Evolutionary conservation across 139 green algal species (phyloP).

Genomic region (Closterium sp.): DNA sequence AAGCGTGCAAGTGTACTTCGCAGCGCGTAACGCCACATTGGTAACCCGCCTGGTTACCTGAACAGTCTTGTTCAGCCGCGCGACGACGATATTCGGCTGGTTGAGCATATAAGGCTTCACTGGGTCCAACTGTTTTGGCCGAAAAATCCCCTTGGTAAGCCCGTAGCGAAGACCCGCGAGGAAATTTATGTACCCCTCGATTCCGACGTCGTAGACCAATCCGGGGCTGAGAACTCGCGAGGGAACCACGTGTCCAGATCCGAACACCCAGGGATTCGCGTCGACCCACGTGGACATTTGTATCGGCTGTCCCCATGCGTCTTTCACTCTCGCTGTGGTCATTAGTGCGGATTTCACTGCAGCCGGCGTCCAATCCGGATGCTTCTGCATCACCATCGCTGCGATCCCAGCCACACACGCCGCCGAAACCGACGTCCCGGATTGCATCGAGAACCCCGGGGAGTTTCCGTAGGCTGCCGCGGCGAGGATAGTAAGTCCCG

Average conservation of each 20-base stretch:
- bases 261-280: not conserved
- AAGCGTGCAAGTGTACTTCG: not conserved
- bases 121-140: not conserved
- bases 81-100: not conserved
- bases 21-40: not conserved
- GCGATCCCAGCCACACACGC: not conserved
- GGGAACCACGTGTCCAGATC: not conserved
- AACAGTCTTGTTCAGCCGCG: not conserved
- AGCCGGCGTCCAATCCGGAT: not conserved
- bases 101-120: not conserved
- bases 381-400: not conserved
- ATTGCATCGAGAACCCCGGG: not conserved
- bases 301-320: not conserved
- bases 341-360: not conserved
- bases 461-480: not conserved
- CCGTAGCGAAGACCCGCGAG: not conserved
- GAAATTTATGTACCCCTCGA: not conserved
- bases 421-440: not conserved
- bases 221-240: not conserved
- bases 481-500: not conserved
- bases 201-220: not conserved
- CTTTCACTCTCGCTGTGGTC: not conserved
- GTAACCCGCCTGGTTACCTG: not conserved
- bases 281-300: not conserved
- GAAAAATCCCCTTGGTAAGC: not conserved